Percentiles rank a stretch among this genome's conserved stretches.
Conservation (phyloP, 345 rosid species). For the Rhodamnia argentea region DNA sequence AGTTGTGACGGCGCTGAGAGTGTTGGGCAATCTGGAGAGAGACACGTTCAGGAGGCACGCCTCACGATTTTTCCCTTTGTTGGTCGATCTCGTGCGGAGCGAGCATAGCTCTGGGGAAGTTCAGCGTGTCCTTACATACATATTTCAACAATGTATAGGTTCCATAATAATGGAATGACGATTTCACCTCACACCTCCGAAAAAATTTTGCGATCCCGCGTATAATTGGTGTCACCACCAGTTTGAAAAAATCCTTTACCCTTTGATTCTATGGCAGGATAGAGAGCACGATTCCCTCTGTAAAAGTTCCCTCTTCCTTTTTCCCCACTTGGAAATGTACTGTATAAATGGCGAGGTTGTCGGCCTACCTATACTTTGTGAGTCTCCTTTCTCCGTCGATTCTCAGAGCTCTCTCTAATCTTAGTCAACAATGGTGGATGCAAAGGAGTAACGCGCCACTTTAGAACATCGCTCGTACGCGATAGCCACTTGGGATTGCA, state of each 20-base stretch:
- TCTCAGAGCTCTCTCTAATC: not conserved
- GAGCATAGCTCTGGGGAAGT: constrained; percentile 88
- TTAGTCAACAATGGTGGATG: not conserved
- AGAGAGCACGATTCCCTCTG: not conserved
- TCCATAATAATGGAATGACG: constrained; percentile 36
- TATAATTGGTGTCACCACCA: not conserved
- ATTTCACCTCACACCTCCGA: not conserved
- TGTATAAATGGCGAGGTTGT: not conserved
- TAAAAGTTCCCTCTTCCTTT: not conserved
- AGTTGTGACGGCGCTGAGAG: constrained; percentile 48
- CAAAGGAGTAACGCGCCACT: not conserved
- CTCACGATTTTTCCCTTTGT: constrained; percentile 45
- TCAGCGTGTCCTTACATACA: constrained; percentile 46
- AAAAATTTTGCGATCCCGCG: not conserved
- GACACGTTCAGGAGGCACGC: constrained; percentile 45
- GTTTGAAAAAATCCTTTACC: not conserved
- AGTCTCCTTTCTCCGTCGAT: not conserved
- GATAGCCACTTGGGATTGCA: no score
- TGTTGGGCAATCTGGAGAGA: constrained; percentile 36
- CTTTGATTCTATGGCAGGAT: not conserved
- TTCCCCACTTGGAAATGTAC: not conserved
- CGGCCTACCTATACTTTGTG: not conserved
- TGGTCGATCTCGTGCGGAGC: constrained; percentile 70
- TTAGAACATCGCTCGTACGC: not conserved
- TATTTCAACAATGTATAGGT: constrained; percentile 79